These are phyloP conservation scores for Dictyostelium capitatum DNA, from an alignment of 78 protist genomes.

Conservation along the genomic window DNA sequence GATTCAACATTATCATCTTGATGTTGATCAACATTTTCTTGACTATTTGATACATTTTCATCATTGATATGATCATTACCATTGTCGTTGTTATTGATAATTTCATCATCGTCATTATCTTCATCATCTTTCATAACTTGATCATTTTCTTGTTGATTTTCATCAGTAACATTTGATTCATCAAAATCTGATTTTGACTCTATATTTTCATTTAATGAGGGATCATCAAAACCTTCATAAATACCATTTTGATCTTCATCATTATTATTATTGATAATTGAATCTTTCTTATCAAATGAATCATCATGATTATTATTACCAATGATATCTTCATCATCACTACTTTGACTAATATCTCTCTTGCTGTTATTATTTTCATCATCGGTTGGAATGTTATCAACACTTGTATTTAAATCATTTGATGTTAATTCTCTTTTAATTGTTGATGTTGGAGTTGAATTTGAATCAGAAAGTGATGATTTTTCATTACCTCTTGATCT, in stretches of 20 bases:
- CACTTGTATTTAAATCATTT: neutral
- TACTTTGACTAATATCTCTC: neutral
- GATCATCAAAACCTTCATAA: neutral
- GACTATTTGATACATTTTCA: neutral
- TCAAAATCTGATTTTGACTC: neutral
- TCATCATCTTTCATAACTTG: neutral
- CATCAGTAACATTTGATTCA: neutral
- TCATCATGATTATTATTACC: neutral
- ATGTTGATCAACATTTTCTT: neutral
- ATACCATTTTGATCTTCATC: neutral
- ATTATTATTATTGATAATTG: neutral
- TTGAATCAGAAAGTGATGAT: neutral
- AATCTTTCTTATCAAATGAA: neutral
- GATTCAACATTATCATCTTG: neutral
- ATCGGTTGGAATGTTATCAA: neutral
- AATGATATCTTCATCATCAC: neutral
- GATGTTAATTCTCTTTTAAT: neutral
- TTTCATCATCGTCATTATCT: neutral
- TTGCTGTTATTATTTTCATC: neutral
- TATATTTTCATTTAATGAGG: neutral
- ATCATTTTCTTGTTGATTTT: neutral
- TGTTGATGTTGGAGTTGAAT: neutral
- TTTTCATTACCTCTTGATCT: conserved; percentile 9
- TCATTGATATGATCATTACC: neutral
- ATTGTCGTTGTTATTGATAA: neutral